Evolutionary conservation across 805 yeast species (phyloP).

Genomic region (Yarrowia hollandica): DNA sequence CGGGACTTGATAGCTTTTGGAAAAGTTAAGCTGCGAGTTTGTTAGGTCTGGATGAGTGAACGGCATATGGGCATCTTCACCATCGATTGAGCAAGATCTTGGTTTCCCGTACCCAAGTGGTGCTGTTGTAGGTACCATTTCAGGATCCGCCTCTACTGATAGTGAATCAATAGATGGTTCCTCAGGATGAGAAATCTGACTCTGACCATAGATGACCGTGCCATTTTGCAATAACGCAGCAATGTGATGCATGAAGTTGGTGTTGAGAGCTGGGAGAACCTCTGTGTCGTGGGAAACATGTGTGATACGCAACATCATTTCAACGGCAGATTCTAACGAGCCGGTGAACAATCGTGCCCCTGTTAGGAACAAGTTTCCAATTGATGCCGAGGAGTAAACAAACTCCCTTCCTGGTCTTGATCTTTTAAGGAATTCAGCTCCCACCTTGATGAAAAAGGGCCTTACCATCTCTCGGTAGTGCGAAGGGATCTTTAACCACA

Average conservation of each 20-base stretch:
- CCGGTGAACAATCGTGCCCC: conserved; percentile 83
- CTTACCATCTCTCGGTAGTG: conserved; percentile 68
- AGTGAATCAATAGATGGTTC: background rate
- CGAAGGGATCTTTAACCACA: conserved; percentile 64
- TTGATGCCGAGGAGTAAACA: conserved; percentile 71
- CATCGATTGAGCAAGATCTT: conserved; percentile 35
- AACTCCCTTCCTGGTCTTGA: conserved; percentile 62
- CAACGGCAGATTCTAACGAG: conserved; percentile 80
- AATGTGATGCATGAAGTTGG: conserved; percentile 83
- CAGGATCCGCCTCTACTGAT: conserved; percentile 6
- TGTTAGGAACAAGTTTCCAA: conserved; percentile 81
- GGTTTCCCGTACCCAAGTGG: background rate
- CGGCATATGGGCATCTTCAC: conserved; percentile 63
- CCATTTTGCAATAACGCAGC: conserved; percentile 74
- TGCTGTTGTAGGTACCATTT: conserved; percentile 2
- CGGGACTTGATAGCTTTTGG: conserved; percentile 50
- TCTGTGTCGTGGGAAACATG: conserved; percentile 53
- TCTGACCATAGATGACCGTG: conserved; percentile 78
- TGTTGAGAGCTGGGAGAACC: conserved; percentile 79
- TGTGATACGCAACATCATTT: conserved; percentile 64
- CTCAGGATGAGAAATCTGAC: conserved; percentile 86
- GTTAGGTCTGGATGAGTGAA: conserved; percentile 78
- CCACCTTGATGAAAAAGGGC: conserved; percentile 75
- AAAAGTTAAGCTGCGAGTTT: conserved; percentile 71
- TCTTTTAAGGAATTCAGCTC: conserved; percentile 71